Evolutionary conservation across 2,329 filamentous ascomycete genomes (phyloP).

Genomic region (Penicillium italicum): DNA sequence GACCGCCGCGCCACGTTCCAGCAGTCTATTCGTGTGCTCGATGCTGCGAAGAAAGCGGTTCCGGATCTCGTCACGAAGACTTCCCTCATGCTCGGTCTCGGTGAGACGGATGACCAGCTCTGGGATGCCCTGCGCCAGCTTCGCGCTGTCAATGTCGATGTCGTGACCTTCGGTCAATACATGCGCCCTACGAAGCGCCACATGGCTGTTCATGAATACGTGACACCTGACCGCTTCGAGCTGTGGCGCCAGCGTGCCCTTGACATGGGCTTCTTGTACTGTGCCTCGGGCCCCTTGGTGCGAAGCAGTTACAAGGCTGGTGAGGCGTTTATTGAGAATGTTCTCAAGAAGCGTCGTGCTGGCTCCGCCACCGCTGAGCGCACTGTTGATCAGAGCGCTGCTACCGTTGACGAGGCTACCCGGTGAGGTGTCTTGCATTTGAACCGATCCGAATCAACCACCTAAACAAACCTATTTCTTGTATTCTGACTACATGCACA

Average conservation of each 20-base stretch:
- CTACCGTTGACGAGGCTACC: conserved; percentile 25
- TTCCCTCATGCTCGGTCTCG: conserved; percentile 91
- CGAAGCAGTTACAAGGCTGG: conserved; percentile 96
- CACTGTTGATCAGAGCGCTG: conserved; percentile 25
- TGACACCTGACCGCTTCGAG: conserved; percentile 88
- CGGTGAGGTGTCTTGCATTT: conserved; percentile 20
- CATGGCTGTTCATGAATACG: conserved; percentile 93
- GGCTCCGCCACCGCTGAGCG: conserved; percentile 28
- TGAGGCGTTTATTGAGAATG: conserved; percentile 98
- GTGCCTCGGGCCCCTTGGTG: conserved; percentile 87
- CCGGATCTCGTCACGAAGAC: conserved; percentile 93
- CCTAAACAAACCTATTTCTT: neutral
- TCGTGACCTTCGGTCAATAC: conserved; percentile 99
- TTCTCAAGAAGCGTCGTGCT: conserved; percentile 71
- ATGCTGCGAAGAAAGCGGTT: conserved; percentile 73
- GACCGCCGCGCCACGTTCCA: conserved; percentile 86
- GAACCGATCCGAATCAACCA: neutral
- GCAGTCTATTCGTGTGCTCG: conserved; percentile 75
- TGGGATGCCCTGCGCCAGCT: conserved; percentile 76
- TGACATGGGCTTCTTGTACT: conserved; percentile 95
- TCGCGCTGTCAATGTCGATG: conserved; percentile 76
- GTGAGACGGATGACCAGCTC: conserved; percentile 84
- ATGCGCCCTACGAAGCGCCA: conserved; percentile 98
- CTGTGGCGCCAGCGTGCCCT: conserved; percentile 84
- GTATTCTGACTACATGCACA: neutral